Percentiles rank a stretch among this genome's conserved stretches.
Evolutionary conservation across 768 basidiomycete species (phyloP).

Genomic region (Mycena indigotica): DNA sequence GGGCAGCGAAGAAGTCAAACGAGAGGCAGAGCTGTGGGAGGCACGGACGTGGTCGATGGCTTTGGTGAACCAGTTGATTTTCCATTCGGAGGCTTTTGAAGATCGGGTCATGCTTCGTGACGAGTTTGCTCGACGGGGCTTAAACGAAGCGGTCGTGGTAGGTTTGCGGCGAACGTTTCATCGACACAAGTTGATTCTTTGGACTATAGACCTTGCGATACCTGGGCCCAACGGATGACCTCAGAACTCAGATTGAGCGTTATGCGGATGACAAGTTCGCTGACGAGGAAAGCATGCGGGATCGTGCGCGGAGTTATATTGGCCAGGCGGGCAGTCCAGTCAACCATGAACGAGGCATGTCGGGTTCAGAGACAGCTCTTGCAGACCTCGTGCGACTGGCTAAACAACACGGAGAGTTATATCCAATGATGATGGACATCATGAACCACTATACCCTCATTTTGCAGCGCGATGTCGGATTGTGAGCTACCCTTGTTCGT

Average conservation of each 20-base stretch:
- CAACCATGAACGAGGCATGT: slow-evolving; percentile 36
- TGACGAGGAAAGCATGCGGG: slow-evolving; percentile 82
- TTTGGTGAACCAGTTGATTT: slow-evolving; percentile 77
- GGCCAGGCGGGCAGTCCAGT: slow-evolving; percentile 18
- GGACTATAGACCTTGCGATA: slow-evolving; percentile 66
- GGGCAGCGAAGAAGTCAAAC: slow-evolving; percentile 33
- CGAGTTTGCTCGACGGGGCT: slow-evolving; percentile 77
- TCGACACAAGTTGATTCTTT: not conserved
- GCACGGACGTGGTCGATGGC: slow-evolving; percentile 75
- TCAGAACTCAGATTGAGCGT: slow-evolving; percentile 77
- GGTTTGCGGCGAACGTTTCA: slow-evolving; percentile 30
- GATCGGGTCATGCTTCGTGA: slow-evolving; percentile 79
- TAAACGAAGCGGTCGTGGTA: slow-evolving; percentile 85
- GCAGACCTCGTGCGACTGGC: slow-evolving; percentile 63
- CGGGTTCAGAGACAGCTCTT: slow-evolving; percentile 56
- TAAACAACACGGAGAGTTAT: slow-evolving; percentile 61
- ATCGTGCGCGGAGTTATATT: slow-evolving; percentile 49
- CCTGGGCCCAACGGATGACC: slow-evolving; percentile 66
- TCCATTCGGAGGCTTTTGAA: slow-evolving; percentile 75
- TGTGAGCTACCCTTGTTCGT: slow-evolving; percentile 44
- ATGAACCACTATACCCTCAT: slow-evolving; percentile 56
- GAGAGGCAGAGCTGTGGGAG: slow-evolving; percentile 80
- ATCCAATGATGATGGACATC: slow-evolving; percentile 62
- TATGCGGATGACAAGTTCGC: slow-evolving; percentile 89
- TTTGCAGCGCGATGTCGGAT: slow-evolving; percentile 58